These are phyloP conservation scores for Durotheca rogersii DNA, from an alignment of 495 filamentous ascomycete genomes.

Conservation along the genomic window DNA sequence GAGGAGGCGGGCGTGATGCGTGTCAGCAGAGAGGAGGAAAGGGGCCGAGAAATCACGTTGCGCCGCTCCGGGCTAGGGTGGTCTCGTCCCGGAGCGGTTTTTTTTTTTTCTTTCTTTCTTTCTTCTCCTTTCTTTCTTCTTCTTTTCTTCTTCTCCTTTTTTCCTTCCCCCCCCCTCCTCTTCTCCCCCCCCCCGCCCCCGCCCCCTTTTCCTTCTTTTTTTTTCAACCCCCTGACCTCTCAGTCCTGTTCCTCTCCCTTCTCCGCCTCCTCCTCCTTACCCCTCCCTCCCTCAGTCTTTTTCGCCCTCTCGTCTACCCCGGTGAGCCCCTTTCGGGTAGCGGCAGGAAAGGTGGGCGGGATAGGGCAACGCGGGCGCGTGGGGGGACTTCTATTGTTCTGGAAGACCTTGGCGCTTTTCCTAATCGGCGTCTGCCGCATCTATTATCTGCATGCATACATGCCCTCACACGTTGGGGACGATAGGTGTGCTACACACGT, in stretches of 20 bases:
- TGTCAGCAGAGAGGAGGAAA: background rate
- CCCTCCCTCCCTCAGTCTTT: background rate
- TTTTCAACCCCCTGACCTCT: background rate
- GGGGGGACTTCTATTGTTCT: slow-evolving; percentile 21
- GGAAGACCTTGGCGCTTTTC: slow-evolving; percentile 26
- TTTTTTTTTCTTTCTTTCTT: background rate
- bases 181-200: too few relatives aligned
- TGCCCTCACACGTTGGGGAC: too few relatives aligned
- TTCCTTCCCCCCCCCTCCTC: slow-evolving; percentile 23
- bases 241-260: background rate
- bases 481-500: too few relatives aligned
- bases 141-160: background rate
- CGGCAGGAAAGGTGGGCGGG: too few relatives aligned
- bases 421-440: background rate
- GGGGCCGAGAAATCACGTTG: slow-evolving; percentile 15
- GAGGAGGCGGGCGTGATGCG: background rate
- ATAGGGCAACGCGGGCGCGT: too few relatives aligned
- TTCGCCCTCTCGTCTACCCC: slow-evolving; percentile 16
- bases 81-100: slow-evolving; percentile 3
- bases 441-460: too few relatives aligned
- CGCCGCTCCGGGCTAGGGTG: slow-evolving; percentile 29
- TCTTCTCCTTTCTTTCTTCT: background rate
- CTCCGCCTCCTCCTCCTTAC: background rate
- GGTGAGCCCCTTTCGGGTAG: slow-evolving; percentile 27
- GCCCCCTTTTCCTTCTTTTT: too few relatives aligned